Evolutionary conservation across 2,329 filamentous ascomycete genomes (phyloP), one percentile per base, ranked within the genome.

Genomic region (Alternaria novae-zelandiae): DNA sequence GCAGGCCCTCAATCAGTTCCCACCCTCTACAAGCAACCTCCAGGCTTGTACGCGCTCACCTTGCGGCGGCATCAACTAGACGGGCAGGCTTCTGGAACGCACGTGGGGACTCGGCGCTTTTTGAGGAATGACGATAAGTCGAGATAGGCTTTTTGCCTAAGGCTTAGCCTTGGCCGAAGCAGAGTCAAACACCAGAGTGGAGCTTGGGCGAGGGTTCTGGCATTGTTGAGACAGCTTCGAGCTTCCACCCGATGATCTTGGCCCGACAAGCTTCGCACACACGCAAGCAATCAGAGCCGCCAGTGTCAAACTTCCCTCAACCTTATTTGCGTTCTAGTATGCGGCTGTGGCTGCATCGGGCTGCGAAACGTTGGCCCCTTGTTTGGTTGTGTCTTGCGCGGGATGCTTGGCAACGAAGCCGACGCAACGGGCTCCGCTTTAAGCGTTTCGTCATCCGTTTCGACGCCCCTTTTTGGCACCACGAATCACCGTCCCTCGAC

Each of bases 381-480:
- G 56, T 50, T 56, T 68, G 68, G 60, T 60, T 53, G 65, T 41
- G 72, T 77, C 74, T 74, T 68, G 71, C 68, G 70, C 69, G 70
- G 71, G 69, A 69, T 72, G 64, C 76, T 77, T 76, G 75, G 76
- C 74, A 66, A 60, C 57, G 56, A 65, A 54, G 61, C 65, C 71
- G 71, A 76, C 65, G 72, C 74, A 71, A 60, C 46, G 63, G 65
- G 70, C 63, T 72, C 72, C 74, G 70, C 74, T 69, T 73, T 71
- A 61, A 64, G 60, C 63, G 76, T 78, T 78, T 77, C 74, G 72
- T 73, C 71, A 65, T 59, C 66, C 60, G 76, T 78, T 78, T 77
- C 74, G 74, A 69, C 30, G 43, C 61, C 64, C 70, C 66, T 58
- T 67, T 55, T 66, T 64, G 64, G 64, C 57, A 62, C 55, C 70